Evolutionary conservation across 2,329 filamentous ascomycete genomes (phyloP), one percentile per base, ranked within the genome.

Genomic region (Penicillium sp.): DNA sequence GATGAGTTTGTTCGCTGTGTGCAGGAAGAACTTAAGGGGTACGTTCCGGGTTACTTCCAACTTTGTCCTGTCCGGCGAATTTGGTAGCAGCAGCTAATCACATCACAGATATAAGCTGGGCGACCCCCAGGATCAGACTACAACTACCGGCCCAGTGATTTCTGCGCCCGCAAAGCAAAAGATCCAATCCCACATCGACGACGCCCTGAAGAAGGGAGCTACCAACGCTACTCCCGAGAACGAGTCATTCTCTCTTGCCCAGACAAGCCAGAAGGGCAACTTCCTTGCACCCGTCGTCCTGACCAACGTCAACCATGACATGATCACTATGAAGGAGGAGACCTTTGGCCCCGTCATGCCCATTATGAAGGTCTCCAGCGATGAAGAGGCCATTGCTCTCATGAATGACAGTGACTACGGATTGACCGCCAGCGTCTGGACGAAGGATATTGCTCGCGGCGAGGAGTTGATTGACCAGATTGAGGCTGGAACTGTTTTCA

Each of bases 341-440:
- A 96, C 92, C 0, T 97, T 97, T 71, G 93, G 93, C 0, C 93
- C 93, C 0, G 86, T 96, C 20, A 92, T 96, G 68, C 88, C 92
- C 0, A 86, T 96, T 17, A 91, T 93, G 87, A 90, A 90, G 75
- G 92, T 96, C 60, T 85, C 86, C 71, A 81, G 81, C 66, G 93
- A 96, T 67, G 84, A 84, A 14, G 91, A 96, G 77, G 93, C 93
- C 0, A 79, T 96, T 60, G 77, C 82, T 63, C 78, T 93, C 55
- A 96, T 96, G 91, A 96, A 96, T 69, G 91, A 96, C 73, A 95
- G 90, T 76, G 88, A 95, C 63, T 96, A 95, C 73, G 93, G 93
- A 5, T 82, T 96, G 62, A 96, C 93, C 5, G 92, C 91, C 17
- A 96, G 91, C 70, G 92, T 96, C 68, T 96, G 92, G 93, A 96